These are phyloP conservation scores for Paratinospora sagittata DNA, from an alignment of 164 flowering plant genomes.

Conservation along the genomic window DNA sequence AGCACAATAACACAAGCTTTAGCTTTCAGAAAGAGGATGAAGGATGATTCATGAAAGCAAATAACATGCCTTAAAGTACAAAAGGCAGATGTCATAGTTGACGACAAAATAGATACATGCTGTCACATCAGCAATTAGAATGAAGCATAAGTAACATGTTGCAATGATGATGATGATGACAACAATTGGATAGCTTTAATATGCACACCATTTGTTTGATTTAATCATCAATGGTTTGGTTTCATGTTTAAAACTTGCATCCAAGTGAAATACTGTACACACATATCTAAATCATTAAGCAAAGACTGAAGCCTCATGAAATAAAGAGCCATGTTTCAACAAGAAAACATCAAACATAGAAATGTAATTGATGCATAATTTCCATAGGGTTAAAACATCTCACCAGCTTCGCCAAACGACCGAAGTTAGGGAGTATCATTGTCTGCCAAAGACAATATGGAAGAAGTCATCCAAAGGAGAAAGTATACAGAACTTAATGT, in stretches of 20 bases:
- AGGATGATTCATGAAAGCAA: neutral
- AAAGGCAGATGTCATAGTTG: neutral
- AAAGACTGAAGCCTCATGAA: neutral
- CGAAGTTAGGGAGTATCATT: slow-evolving; percentile 83
- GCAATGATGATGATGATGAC: neutral
- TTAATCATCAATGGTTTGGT: neutral
- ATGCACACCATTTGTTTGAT: no score
- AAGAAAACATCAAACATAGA: neutral
- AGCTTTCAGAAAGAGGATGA: neutral
- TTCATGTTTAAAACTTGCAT: neutral
- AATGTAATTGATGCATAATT: neutral
- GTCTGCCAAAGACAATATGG: slow-evolving; percentile 47
- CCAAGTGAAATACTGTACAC: neutral
- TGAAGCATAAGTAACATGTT: neutral
- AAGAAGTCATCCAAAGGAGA: neutral
- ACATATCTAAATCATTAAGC: neutral
- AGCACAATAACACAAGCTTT: no score
- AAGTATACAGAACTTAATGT: neutral
- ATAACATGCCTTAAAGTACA: neutral
- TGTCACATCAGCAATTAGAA: neutral
- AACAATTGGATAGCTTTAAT: no score
- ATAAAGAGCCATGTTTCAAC: no score
- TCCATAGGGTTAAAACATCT: slow-evolving; percentile 8
- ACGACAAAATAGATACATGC: neutral
- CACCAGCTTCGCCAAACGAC: slow-evolving; percentile 90